Percentiles rank a stretch among this genome's conserved stretches.
Evolutionary conservation across 768 basidiomycete genomes (phyloP).

Genomic region (Mycena epipterygia): DNA sequence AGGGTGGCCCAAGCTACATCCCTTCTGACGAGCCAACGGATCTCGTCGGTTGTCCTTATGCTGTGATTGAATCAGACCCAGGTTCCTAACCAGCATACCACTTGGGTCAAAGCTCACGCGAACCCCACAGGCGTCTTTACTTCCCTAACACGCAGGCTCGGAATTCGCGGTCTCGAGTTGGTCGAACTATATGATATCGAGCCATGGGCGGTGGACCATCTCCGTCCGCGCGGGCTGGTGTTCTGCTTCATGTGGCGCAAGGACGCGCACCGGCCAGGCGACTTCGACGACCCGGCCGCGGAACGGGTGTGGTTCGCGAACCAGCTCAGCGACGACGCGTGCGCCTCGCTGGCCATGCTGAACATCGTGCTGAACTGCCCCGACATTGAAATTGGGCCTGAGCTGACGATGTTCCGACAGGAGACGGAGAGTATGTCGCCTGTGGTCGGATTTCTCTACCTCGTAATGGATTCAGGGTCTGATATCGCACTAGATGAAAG

Average conservation of each 20-base stretch:
- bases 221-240: constrained; percentile 70
- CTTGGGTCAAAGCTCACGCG: constrained; percentile 33
- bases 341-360: constrained; percentile 72
- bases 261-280: constrained; percentile 59
- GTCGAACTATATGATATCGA: constrained; percentile 75
- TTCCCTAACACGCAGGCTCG: constrained; percentile 65
- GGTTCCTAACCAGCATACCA: constrained; percentile 41
- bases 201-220: constrained; percentile 72
- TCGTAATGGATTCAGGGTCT: neutral
- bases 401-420: constrained; percentile 57
- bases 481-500: constrained; percentile 64
- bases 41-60: constrained; percentile 73
- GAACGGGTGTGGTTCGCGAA: constrained; percentile 77
- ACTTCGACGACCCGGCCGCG: constrained; percentile 67
- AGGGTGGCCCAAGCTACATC: neutral
- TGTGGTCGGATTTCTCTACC: constrained; percentile 56
- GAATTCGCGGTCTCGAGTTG: constrained; percentile 65
- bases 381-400: constrained; percentile 60
- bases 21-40: constrained; percentile 45
- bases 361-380: constrained; percentile 73
- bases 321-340: constrained; percentile 76
- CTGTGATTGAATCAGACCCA: constrained; percentile 72
- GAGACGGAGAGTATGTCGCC: constrained; percentile 71
- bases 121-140: constrained; percentile 68
- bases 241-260: constrained; percentile 74